Conservation (phyloP, 2,329 filamentous ascomycete species). For the Colletotrichum sp. region DNA sequence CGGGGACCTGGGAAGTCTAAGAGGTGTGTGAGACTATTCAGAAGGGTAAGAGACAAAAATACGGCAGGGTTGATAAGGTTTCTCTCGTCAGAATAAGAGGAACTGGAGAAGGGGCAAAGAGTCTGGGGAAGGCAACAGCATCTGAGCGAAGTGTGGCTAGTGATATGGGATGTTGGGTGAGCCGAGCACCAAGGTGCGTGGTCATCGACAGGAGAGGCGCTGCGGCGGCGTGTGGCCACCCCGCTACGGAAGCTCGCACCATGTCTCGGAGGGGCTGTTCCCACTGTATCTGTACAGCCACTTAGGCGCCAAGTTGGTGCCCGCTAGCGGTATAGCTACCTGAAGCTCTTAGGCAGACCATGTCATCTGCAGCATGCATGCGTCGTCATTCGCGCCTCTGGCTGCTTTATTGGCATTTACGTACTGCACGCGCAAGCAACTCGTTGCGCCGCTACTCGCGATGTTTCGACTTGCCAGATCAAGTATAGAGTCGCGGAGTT, state of each 20-base stretch:
- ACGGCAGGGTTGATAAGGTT: not conserved
- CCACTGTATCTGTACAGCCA: slow-evolving; percentile 16
- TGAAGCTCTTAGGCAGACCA: not conserved
- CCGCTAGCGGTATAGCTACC: slow-evolving; percentile 11
- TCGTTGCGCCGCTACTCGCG: not conserved
- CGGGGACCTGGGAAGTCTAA: not conserved
- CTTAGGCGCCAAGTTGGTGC: not conserved
- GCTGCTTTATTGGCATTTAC: not conserved
- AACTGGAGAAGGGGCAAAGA: not conserved
- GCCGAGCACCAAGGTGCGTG: not conserved
- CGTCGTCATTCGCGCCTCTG: slow-evolving; percentile 16
- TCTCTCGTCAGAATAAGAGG: not conserved
- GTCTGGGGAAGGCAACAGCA: not conserved
- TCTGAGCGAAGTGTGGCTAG: slow-evolving; percentile 18
- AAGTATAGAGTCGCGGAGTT: not conserved
- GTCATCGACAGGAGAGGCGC: not conserved
- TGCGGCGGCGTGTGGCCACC: slow-evolving; percentile 2
- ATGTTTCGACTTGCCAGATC: not conserved
- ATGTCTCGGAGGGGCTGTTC: slow-evolving; percentile 17
- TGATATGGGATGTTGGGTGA: slow-evolving; percentile 5
- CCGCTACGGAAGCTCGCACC: slow-evolving; percentile 16
- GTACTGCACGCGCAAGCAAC: slow-evolving; percentile 19
- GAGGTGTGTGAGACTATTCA: not conserved
- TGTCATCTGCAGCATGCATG: slow-evolving; percentile 22
- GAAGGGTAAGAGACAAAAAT: not conserved